Base-by-base conservation (phyloP, 192 early-diverging fungal genomes). In the Coemansia sp. region DNA sequence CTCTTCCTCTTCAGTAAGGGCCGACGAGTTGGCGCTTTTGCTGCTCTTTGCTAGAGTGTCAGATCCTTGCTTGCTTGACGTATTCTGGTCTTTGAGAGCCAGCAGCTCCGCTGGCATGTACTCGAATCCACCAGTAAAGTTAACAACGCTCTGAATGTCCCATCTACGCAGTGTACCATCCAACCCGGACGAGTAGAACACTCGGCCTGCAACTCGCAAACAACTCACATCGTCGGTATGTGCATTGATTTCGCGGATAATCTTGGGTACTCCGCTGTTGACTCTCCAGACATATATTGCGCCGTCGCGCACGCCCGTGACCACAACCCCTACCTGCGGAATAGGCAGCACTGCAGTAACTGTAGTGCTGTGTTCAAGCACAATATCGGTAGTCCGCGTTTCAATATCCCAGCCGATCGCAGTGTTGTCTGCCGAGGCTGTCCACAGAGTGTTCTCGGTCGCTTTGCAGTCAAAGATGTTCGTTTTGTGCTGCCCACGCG, bases 391-490 rank as follows among this genome's bases (percentile, higher is more conserved):
- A 22, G 72, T 82, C 52, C 86, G 83, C 0, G 90, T 90, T 82
- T 94, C 80, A 14, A 79, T 17, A 72, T 98, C 92, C 89, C 94
- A 94, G 63, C 94, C 78, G 63, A 89, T 88, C 1, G 85, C 92
- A 0, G 91, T 92, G 39, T 93, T 96, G 60, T 98, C 96, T 5
- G 93, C 96, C 6, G 95, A 97, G 9, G 87, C 93, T 23, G 91
- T 87, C 94, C 94, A 96, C 48, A 96, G 62, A 54, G 79, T 82
- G 9, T 85, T 88, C 10, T 90, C 88, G 2, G 76, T 83, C n/a
- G 85, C 61, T 45, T 72, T 76, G 41, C 93, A 64, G 32, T 71
- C 78, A 65, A 89, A 93, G 0, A 93, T 87, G 47, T 85, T 92
- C 0, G 96, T 98, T 10, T 86, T 77, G 79, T 98, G 96, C 1